Base-by-base conservation (phyloP, 2,329 filamentous ascomycete genomes). In the Alternaria rosae region DNA sequence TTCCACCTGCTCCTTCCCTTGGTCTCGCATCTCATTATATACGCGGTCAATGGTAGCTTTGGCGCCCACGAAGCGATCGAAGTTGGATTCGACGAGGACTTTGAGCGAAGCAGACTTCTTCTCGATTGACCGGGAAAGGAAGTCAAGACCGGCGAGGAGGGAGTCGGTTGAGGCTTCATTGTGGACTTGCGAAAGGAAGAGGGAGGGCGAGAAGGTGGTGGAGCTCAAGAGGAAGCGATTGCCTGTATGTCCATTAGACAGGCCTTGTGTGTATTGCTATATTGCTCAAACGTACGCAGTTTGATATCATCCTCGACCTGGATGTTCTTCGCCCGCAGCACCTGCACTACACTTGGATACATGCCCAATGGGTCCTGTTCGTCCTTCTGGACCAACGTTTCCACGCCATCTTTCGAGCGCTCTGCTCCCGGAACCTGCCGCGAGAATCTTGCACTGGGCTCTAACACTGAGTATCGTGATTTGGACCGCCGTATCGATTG, bases 1-100 rank as follows among this genome's bases (percentile, higher is more conserved):
- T 20, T 75, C 73, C 1, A 67, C 17, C 0, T 50, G 56, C 58
- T 86, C 80, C 43, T 81, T 80, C 84, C 94, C 85, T 88, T 97
- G 86, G 32, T 86, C 86, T 26, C 86, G 84, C 95, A 99, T 99
- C 79, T 99, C 95, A 65, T 90, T 96, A 81, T 99, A 99, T 54
- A 99, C 95, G 81, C 97, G 97, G 82, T 99, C 95, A 73, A 99
- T 98, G 8, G 94, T 98, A 17, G 94, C 92, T 80, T 99, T 99
- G 44, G 95, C 95, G 66, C 93, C 91, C 58, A 99, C 95, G 82
- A 99, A 99, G 68, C 94, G 91, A 80, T 99, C 96, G 76, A 99
- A 99, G 78, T 99, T 99, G 67, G 92, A 94, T 79, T 99, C 95
- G 23, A 99, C 95, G 17, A 99, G 86, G 11, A 97, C 92, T 78